Percentiles rank a stretch among this genome's conserved stretches.
Conservation (phyloP, 306 rosid species). For the Spatholobus suberectus region DNA sequence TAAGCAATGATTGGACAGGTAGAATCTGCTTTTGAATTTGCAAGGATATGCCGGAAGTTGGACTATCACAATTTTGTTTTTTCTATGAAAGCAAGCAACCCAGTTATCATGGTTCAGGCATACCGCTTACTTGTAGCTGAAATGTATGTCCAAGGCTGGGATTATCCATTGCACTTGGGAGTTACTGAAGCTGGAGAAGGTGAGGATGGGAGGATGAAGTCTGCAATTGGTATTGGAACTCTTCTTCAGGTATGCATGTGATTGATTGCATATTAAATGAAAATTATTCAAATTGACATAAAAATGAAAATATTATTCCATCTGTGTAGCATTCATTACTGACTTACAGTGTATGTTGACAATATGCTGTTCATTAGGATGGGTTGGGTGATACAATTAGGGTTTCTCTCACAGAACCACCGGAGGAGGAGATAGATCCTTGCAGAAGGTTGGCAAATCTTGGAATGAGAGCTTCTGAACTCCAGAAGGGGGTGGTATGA, state of each 20-base stretch:
- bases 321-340: constrained; percentile 7
- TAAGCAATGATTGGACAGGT: constrained; percentile 64
- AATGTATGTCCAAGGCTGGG: constrained; percentile 99
- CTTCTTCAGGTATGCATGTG: constrained; percentile 85
- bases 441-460: constrained; percentile 91
- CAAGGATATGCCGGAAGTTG: constrained; percentile 93
- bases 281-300: background rate
- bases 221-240: constrained; percentile 99
- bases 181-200: constrained; percentile 99
- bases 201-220: constrained; percentile 99
- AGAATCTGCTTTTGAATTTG: constrained; percentile 99
- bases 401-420: constrained; percentile 98
- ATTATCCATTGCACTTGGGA: constrained; percentile 96
- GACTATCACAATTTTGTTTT: constrained; percentile 92
- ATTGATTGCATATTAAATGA: constrained; percentile 2
- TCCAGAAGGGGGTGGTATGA: constrained; percentile 95
- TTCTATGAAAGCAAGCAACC: constrained; percentile 99
- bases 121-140: constrained; percentile 95
- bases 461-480: constrained; percentile 82
- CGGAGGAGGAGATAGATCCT: constrained; percentile 98
- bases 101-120: constrained; percentile 98
- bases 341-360: constrained; percentile 6
- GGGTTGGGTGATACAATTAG: constrained; percentile 98
- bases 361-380: constrained; percentile 61
- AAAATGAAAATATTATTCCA: constrained; percentile 21